Base-by-base conservation (phyloP, 306 rosid genomes). In the Vigna nakashimae region DNA sequence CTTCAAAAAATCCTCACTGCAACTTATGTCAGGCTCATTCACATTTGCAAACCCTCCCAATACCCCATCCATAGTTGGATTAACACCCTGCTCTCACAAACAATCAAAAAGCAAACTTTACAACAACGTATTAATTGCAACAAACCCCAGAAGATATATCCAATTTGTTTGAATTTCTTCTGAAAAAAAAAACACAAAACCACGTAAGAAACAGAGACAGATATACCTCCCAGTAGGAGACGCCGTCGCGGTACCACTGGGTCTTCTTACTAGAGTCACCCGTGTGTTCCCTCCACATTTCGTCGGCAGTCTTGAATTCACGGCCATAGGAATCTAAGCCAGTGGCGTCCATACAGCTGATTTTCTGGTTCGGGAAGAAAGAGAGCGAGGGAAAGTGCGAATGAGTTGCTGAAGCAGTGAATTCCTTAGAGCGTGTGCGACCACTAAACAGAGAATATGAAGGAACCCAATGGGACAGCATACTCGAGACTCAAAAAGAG, bases 271-370 rank as follows among this genome's bases (percentile, higher is more conserved):
- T 78, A 20, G 80, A 48, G 76, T 95, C 91, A 16, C 98, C 98
- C 32, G 82, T 83, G 46, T 92, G 89, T 70, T 95, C 98, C 10
- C 18, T 82, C 98, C 98, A 95, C 98, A 95, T 95, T 80, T 92
- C 97, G 28, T 85, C 91, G 51, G 96, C 91, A 64, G 73, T 90
- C 45, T 66, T 63, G 85, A 89, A 95, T 26, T 89, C 75, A 18
- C 93, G 89, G 77, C 98, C 98, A 22, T 85, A 82, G 40, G 90
- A 86, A 80, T 95, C 98, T 26, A 52, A 69, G 69, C 98, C 98
- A 45, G 79, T 87, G 73, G 70, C 51, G 59, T 92, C 91, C 97
- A 95, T 95, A 62, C 74, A 65, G 55, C 20, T 38, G 20, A 18
- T 34, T 62, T 42, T 59, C 14, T 17, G 59, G 65, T 40, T 55